phyloP scores from a whole-genome alignment of 805 yeast species.

The Candida chilensis region DNA sequence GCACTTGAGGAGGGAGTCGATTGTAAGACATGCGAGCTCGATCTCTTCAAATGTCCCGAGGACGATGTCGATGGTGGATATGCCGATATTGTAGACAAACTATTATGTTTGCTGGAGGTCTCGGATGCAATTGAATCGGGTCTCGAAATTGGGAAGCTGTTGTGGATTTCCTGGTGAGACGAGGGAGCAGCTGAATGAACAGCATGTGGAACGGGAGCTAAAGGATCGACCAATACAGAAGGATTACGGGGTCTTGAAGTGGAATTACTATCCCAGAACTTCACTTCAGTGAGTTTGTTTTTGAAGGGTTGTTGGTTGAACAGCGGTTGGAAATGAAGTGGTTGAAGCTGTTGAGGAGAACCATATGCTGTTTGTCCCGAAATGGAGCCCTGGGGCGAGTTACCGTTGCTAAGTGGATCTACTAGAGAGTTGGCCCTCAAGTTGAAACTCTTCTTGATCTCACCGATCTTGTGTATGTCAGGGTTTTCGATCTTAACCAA shows the following conservation, averaged over 20 bases:
- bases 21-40: no score
- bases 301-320: slow-evolving; percentile 6
- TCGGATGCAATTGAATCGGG: slow-evolving; percentile 2
- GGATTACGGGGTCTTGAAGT: slow-evolving; percentile 29
- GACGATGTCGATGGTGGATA: slow-evolving; percentile 1
- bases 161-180: no score
- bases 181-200: slow-evolving; percentile 2
- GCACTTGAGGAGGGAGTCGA: slow-evolving; percentile 1
- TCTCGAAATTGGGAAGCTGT: slow-evolving; percentile 2
- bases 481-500: neutral
- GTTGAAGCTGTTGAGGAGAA: slow-evolving; percentile 6
- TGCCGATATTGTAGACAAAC: slow-evolving; percentile 1
- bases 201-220: slow-evolving; percentile 28
- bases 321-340: slow-evolving; percentile 4
- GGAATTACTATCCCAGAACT: slow-evolving; percentile 2
- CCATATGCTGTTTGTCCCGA: no score
- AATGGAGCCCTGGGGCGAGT: no score
- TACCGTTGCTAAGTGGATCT: no score
- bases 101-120: slow-evolving; percentile 3
- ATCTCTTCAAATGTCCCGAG: no score
- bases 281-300: neutral
- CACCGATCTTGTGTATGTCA: slow-evolving; percentile 1
- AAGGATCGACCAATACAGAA: slow-evolving; percentile 39
- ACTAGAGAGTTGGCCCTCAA: neutral
- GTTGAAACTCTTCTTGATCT: slow-evolving; percentile 1